Percentiles rank a stretch among this genome's conserved stretches.
These are phyloP conservation scores for Arctium minus DNA, from an alignment of 129 eudicot genomes.

Conservation along the genomic window DNA sequence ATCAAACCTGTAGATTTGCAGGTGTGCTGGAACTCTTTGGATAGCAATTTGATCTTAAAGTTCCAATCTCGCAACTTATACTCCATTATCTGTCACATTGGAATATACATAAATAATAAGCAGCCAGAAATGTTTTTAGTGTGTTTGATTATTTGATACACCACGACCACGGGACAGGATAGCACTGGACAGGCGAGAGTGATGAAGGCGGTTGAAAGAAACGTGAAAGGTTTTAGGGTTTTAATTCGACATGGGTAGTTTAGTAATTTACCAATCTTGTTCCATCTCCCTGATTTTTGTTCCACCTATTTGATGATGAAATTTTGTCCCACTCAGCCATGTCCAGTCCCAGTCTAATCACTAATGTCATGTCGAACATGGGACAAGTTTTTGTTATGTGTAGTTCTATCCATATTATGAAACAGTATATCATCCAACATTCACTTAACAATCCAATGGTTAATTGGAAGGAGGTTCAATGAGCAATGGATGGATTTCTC, in stretches of 20 bases:
- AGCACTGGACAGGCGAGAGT: no score
- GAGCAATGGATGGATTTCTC: neutral
- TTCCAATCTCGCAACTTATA: slow-evolving; percentile 42
- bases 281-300: neutral
- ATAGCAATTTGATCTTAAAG: slow-evolving; percentile 71
- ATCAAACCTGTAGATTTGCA: slow-evolving; percentile 93
- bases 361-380: neutral
- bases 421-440: neutral
- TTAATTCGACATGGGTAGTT: neutral
- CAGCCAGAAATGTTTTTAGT: neutral
- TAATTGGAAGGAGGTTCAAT: neutral
- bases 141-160: no score
- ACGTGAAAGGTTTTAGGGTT: neutral
- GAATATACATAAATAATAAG: neutral
- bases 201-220: no score
- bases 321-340: neutral
- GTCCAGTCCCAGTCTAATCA: neutral
- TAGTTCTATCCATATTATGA: no score
- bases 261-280: neutral
- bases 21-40: slow-evolving; percentile 88
- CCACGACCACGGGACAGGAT: no score
- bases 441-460: neutral
- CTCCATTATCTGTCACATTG: slow-evolving; percentile 45
- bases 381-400: no score
- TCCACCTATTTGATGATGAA: neutral